Evolutionary conservation across 495 filamentous ascomycete species (phyloP).

Genomic region (Glutinoglossum americanum): DNA sequence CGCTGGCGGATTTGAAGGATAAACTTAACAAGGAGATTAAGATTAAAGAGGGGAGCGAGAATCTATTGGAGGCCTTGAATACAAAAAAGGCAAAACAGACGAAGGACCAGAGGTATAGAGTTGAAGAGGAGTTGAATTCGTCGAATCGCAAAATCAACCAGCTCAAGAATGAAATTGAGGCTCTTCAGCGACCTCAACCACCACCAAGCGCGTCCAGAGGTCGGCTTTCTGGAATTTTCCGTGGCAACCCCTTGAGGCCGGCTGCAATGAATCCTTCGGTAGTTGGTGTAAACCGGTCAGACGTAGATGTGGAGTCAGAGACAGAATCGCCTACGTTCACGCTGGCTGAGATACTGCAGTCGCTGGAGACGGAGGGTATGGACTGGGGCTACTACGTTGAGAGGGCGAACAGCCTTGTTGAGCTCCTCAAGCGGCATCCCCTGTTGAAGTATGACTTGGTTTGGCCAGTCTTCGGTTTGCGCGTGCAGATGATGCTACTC

Average conservation of each 20-base stretch:
- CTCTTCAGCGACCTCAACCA: not conserved
- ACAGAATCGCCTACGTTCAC: slow-evolving; percentile 61
- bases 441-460: slow-evolving; percentile 88
- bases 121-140: slow-evolving; percentile 75
- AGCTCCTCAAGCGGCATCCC: slow-evolving; percentile 79
- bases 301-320: slow-evolving; percentile 40
- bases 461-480: slow-evolving; percentile 80
- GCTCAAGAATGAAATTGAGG: slow-evolving; percentile 44
- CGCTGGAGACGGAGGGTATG: slow-evolving; percentile 68
- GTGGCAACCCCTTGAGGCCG: slow-evolving; percentile 40
- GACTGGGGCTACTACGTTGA: slow-evolving; percentile 86
- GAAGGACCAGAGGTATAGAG: slow-evolving; percentile 67
- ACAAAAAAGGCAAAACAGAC: slow-evolving; percentile 91
- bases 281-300: not conserved
- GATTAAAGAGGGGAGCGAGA: slow-evolving; percentile 94
- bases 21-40: slow-evolving; percentile 83
- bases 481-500: slow-evolving; percentile 85
- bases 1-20: slow-evolving; percentile 50
- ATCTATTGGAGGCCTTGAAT: slow-evolving; percentile 82
- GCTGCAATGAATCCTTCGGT: slow-evolving; percentile 22
- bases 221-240: slow-evolving; percentile 48
- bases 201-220: slow-evolving; percentile 17
- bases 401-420: slow-evolving; percentile 72
- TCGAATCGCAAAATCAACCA: slow-evolving; percentile 82
- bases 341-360: slow-evolving; percentile 69